Evolutionary conservation across 2,329 filamentous ascomycete species (phyloP), one percentile per base, ranked within the genome.

Genomic region (Gaeumannomyces sp.): DNA sequence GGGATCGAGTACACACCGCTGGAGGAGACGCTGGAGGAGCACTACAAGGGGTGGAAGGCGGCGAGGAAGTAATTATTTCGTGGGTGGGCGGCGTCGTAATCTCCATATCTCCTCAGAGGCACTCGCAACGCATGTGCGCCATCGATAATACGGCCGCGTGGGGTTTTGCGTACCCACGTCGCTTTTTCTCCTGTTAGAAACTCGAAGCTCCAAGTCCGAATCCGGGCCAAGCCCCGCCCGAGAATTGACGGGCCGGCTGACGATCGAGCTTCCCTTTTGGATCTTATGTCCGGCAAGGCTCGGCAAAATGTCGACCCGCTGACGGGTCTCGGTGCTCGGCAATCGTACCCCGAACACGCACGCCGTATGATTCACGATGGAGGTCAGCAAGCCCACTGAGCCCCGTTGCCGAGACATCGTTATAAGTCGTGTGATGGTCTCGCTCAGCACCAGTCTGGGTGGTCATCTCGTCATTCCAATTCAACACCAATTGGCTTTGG

Each of bases 1-100:
- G 86, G 86, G 0, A 68, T 90, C 29, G 78, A 86, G 70, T 90
- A 86, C 71, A 84, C 72, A 66, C 73, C 75, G 0, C 75, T 91
- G 58, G 82, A 89, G 71, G 76, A 85, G 71, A 83, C 61, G 50
- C 29, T 63, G 8, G 27, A 31, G 27, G 61, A 53, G 19, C 45
- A 63, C n/a, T 63, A 33, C 28, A 33, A 33, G 25, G 31, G 16
- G 8, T 63, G 61, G 61, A 53, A 56, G 28, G 27, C 61, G 6
- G 31, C 27, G 13, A 53, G 25, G 25, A 45, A 61, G 27, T 61
- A 25, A 38, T 28, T 5, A 5, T 35, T 60, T 22, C 16, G 28
- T 60, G 28, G 59, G 19, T n/a, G 16, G 28, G 45, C 10, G 19
- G 45, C 16, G 16, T 19, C 16, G 16, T 50, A 19, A 19, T 19